These are phyloP conservation scores for Friedmanniomyces simplex DNA, from an alignment of 495 filamentous ascomycete species.

Conservation along the genomic window DNA sequence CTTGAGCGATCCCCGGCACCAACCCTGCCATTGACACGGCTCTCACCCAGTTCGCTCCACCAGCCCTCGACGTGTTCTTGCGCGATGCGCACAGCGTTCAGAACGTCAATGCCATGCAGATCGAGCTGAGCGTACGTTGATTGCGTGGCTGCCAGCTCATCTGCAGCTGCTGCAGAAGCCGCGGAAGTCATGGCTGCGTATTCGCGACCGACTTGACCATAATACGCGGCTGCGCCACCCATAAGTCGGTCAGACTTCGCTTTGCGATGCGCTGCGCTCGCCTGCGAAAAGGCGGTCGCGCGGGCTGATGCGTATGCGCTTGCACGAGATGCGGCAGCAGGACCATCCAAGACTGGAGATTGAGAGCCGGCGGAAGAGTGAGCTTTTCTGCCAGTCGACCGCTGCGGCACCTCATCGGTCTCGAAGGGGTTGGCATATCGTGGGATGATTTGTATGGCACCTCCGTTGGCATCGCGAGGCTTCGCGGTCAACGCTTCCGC, in stretches of 20 bases:
- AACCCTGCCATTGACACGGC: conserved; percentile 29
- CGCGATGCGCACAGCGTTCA: conserved; percentile 67
- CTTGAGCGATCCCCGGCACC: conserved; percentile 25
- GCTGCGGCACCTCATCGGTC: not conserved
- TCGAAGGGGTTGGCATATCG: conserved; percentile 28
- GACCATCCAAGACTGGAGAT: not conserved
- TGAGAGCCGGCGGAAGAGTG: not conserved
- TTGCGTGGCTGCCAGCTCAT: conserved; percentile 47
- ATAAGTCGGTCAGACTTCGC: conserved; percentile 56
- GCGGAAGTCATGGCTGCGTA: conserved; percentile 37
- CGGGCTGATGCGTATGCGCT: conserved; percentile 35
- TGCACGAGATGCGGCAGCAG: conserved; percentile 14
- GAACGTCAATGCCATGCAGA: conserved; percentile 74
- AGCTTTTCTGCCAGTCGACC: not conserved
- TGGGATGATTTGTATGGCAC: conserved; percentile 31
- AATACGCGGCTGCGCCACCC: conserved; percentile 57
- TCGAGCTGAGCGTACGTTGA: conserved; percentile 46
- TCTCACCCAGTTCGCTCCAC: conserved; percentile 68
- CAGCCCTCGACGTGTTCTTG: conserved; percentile 55
- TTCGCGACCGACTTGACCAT: conserved; percentile 48
- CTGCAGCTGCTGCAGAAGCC: conserved; percentile 22
- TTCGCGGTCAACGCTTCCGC: conserved; percentile 39
- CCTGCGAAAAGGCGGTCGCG: conserved; percentile 46
- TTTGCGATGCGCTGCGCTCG: conserved; percentile 49
- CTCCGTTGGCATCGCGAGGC: conserved; percentile 8